Percentiles rank a stretch among this genome's conserved stretches.
phyloP scores from a whole-genome alignment of 768 basidiomycete species.

The Mycena amicta region DNA sequence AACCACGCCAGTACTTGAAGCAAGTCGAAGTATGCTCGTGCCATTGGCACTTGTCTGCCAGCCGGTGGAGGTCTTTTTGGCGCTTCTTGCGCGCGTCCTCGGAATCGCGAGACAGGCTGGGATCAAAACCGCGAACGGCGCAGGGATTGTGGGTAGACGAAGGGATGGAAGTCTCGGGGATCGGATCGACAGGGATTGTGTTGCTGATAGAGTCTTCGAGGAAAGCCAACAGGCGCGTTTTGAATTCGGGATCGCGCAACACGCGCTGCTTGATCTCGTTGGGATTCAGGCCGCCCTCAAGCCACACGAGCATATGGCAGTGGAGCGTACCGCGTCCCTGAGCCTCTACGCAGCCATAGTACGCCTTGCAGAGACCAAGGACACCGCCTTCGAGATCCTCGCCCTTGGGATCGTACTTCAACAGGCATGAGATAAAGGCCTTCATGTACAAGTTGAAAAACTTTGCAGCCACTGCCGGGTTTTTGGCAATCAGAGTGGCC shows the following conservation, averaged over 20 bases:
- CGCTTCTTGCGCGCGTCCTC: neutral
- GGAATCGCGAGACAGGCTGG: neutral
- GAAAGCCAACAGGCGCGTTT: conserved; percentile 6
- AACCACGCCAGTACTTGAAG: conserved; percentile 15
- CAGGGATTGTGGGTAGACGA: conserved; percentile 5
- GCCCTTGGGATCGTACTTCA: conserved; percentile 16
- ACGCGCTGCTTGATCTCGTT: conserved; percentile 19
- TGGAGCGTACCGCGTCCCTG: conserved; percentile 23
- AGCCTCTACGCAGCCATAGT: conserved; percentile 35
- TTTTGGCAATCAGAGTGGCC: conserved; percentile 18
- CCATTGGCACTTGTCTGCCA: conserved; percentile 16
- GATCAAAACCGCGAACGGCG: conserved; percentile 1
- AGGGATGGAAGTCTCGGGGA: neutral
- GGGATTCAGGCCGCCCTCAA: conserved; percentile 12
- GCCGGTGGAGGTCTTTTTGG: conserved; percentile 3
- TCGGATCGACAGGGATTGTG: neutral
- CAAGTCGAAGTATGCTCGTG: conserved; percentile 17
- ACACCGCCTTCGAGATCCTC: conserved; percentile 16
- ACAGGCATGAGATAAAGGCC: conserved; percentile 14
- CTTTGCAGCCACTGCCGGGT: conserved; percentile 6
- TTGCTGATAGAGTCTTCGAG: conserved; percentile 14
- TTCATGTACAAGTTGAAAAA: conserved; percentile 21
- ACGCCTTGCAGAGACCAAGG: conserved; percentile 25
- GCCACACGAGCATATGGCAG: conserved; percentile 12
- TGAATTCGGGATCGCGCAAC: conserved; percentile 3